Percentiles rank a stretch among this genome's conserved stretches.
These are phyloP conservation scores for Lichtheimia corymbifera DNA, from an alignment of 371 early-diverging fungal genomes.

Conservation along the genomic window DNA sequence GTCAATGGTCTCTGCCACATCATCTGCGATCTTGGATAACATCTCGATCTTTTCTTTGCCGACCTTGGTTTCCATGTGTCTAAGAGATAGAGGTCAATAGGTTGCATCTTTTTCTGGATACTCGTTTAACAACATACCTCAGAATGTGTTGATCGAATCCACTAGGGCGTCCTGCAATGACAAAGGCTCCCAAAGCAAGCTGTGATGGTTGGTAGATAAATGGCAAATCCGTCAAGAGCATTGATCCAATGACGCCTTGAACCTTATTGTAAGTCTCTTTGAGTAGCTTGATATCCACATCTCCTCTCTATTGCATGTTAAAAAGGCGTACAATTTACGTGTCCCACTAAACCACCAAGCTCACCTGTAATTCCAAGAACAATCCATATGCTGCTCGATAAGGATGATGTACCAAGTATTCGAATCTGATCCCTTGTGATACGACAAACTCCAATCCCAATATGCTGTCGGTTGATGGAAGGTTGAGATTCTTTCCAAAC, in stretches of 20 bases:
- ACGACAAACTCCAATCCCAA: conserved; percentile 77
- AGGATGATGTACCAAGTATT: conserved; percentile 84
- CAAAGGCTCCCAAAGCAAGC: conserved; percentile 79
- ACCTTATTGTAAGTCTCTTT: conserved; percentile 63
- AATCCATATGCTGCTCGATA: conserved; percentile 83
- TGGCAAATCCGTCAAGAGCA: conserved; percentile 74
- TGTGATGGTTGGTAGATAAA: conserved; percentile 85
- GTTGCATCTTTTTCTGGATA: conserved; percentile 5
- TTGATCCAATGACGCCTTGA: conserved; percentile 50
- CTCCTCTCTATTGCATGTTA: conserved; percentile 56
- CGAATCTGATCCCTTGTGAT: conserved; percentile 81
- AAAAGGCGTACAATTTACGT: no score
- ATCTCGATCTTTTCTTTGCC: conserved; percentile 29
- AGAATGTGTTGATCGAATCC: conserved; percentile 54
- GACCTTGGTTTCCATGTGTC: conserved; percentile 42
- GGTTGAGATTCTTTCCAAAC: conserved; percentile 51
- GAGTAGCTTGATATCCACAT: conserved; percentile 47
- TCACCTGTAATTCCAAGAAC: conserved; percentile 75
- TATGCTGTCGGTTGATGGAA: conserved; percentile 36
- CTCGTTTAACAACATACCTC: conserved; percentile 17
- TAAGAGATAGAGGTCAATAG: conserved; percentile 11
- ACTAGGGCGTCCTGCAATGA: conserved; percentile 63
- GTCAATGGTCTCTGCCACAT: conserved; percentile 46
- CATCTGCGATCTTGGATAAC: conserved; percentile 41
- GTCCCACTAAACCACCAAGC: no score